Evolutionary conservation across 2,329 filamentous ascomycete species (phyloP).

Genomic region (Xylariaceae sp.): DNA sequence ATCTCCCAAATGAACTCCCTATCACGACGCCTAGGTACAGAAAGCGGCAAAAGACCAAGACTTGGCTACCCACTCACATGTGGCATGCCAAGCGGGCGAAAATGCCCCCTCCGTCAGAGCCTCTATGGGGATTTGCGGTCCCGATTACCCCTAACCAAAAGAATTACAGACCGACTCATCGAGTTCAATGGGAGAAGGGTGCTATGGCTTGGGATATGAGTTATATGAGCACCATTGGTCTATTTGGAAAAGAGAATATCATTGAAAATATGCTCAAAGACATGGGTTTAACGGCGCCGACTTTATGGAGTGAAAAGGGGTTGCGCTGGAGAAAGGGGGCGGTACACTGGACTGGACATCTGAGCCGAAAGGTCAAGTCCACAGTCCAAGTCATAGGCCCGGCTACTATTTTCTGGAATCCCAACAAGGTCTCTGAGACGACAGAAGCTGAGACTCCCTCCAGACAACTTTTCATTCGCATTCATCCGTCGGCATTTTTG

Average conservation of each 20-base stretch:
- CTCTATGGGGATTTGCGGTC: slow-evolving; percentile 86
- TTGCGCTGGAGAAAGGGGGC: slow-evolving; percentile 62
- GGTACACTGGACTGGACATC: slow-evolving; percentile 44
- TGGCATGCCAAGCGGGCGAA: slow-evolving; percentile 89
- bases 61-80: slow-evolving; percentile 89
- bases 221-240: slow-evolving; percentile 80
- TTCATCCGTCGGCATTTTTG: slow-evolving; percentile 77
- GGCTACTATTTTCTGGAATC: slow-evolving; percentile 71
- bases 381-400: slow-evolving; percentile 60
- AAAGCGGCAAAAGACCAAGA: slow-evolving; percentile 82
- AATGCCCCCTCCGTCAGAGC: slow-evolving; percentile 73
- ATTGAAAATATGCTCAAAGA: slow-evolving; percentile 61
- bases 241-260: slow-evolving; percentile 62
- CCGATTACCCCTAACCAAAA: slow-evolving; percentile 85
- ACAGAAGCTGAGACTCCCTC: slow-evolving; percentile 20
- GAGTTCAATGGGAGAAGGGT: slow-evolving; percentile 68
- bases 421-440: slow-evolving; percentile 30
- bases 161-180: slow-evolving; percentile 80
- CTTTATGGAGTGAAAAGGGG: slow-evolving; percentile 58
- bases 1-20: slow-evolving; percentile 61
- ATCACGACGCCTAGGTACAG: slow-evolving; percentile 59
- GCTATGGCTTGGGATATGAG: slow-evolving; percentile 89
- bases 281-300: slow-evolving; percentile 56
- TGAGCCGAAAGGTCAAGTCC: slow-evolving; percentile 51
- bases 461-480: slow-evolving; percentile 59